phyloP scores from a whole-genome alignment of 306 rosid species.

The Astragalus membranaceus region DNA sequence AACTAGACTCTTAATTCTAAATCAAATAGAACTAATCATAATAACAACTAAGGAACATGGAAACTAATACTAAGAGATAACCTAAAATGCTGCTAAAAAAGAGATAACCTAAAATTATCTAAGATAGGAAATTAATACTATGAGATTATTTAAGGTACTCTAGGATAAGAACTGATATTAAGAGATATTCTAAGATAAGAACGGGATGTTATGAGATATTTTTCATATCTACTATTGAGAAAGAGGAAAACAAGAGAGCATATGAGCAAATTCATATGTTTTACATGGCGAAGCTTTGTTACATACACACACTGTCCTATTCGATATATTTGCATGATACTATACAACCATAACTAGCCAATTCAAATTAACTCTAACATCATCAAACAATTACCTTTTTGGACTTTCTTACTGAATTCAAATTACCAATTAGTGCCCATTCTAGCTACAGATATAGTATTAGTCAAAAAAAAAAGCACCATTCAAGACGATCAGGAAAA shows the following conservation, averaged over 20 bases:
- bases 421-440: conserved; percentile 14
- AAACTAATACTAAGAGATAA: neutral
- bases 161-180: neutral
- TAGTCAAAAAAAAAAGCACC: neutral
- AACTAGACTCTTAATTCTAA: neutral
- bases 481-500: conserved; percentile 17
- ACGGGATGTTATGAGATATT: neutral
- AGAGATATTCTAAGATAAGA: neutral
- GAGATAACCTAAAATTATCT: neutral
- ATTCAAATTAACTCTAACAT: neutral
- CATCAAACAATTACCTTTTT: neutral
- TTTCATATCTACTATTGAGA: neutral
- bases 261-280: neutral
- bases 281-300: neutral
- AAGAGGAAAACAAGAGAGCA: neutral
- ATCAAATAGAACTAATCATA: neutral
- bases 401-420: neutral
- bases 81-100: too few species aligned
- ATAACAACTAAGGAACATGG: neutral
- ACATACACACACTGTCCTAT: neutral
- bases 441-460: neutral
- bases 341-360: neutral
- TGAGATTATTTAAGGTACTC: neutral
- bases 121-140: neutral
- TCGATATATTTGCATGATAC: neutral